These are phyloP conservation scores for Exophiala dermatitidis DNA, from an alignment of 2,329 filamentous ascomycete species.

Conservation along the genomic window DNA sequence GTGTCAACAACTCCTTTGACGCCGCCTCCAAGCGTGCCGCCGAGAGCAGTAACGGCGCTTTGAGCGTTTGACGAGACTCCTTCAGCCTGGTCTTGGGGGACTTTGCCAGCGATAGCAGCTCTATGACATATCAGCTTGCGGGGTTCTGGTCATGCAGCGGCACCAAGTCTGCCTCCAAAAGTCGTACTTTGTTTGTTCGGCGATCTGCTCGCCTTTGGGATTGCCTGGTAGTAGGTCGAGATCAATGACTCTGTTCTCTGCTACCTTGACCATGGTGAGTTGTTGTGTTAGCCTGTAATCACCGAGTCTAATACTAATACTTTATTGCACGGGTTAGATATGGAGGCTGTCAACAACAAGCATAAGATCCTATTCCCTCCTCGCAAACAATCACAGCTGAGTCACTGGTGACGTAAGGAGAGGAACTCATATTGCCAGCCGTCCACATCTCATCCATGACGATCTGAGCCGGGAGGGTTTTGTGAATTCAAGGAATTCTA, in stretches of 20 bases:
- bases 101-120: constrained; percentile 16
- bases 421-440: no score
- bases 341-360: no score
- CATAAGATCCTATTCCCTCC: no score
- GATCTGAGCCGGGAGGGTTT: no score
- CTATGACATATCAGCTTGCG: constrained; percentile 1
- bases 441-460: no score
- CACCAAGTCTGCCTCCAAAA: background rate
- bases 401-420: no score
- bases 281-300: background rate
- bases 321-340: no score
- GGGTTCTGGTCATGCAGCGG: background rate
- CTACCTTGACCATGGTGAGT: constrained; percentile 30
- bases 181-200: constrained; percentile 16
- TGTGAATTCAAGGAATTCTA: no score
- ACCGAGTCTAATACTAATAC: no score
- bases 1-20: constrained; percentile 25
- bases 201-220: constrained; percentile 14
- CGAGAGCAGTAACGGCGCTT: constrained; percentile 20
- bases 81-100: constrained; percentile 16
- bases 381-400: no score
- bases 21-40: constrained; percentile 20
- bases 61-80: constrained; percentile 19
- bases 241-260: constrained; percentile 24
- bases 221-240: constrained; percentile 23